These are phyloP conservation scores for Cladophialophora psammophila DNA, from an alignment of 2,329 filamentous ascomycete species.

Conservation along the genomic window DNA sequence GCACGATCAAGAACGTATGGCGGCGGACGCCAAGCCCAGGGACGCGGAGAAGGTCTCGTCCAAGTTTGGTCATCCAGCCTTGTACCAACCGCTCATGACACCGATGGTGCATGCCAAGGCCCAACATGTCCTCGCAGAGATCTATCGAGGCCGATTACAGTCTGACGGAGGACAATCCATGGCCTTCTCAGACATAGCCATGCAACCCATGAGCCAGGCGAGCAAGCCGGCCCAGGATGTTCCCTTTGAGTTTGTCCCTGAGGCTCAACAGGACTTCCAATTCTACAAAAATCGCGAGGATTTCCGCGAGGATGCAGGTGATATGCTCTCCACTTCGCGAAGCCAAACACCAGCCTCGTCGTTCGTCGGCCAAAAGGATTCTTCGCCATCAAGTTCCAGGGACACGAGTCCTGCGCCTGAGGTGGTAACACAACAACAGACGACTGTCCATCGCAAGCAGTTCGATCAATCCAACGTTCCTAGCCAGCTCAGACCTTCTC, in stretches of 20 bases:
- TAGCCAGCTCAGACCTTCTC: slow-evolving; percentile 23
- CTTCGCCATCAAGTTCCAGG: slow-evolving; percentile 35
- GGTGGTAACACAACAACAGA: slow-evolving; percentile 44
- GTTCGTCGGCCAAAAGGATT: slow-evolving; percentile 43
- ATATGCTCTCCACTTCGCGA: slow-evolving; percentile 44
- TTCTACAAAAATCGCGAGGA: slow-evolving; percentile 91
- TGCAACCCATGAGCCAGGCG: slow-evolving; percentile 63
- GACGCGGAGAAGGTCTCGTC: slow-evolving; percentile 63
- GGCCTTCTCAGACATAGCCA: slow-evolving; percentile 76
- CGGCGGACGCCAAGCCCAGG: slow-evolving; percentile 25
- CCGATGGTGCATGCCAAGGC: slow-evolving; percentile 95
- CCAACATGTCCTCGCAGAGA: slow-evolving; percentile 81
- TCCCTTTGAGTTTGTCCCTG: slow-evolving; percentile 89
- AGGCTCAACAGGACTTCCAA: slow-evolving; percentile 85
- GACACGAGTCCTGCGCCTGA: slow-evolving; percentile 46
- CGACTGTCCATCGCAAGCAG: slow-evolving; percentile 27
- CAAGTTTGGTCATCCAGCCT: slow-evolving; percentile 86
- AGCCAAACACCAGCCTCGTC: slow-evolving; percentile 30
- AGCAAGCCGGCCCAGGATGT: slow-evolving; percentile 55
- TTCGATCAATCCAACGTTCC: slow-evolving; percentile 32
- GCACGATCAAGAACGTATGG: slow-evolving; percentile 49
- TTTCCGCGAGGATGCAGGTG: slow-evolving; percentile 86
- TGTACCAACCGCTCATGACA: slow-evolving; percentile 88
- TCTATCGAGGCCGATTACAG: slow-evolving; percentile 84
- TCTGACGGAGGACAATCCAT: slow-evolving; percentile 64